A percentile compares a stretch with the other conserved stretches of the same genome.
Evolutionary conservation across 306 rosid genomes (phyloP).

Genomic region (Vigna mungo): DNA sequence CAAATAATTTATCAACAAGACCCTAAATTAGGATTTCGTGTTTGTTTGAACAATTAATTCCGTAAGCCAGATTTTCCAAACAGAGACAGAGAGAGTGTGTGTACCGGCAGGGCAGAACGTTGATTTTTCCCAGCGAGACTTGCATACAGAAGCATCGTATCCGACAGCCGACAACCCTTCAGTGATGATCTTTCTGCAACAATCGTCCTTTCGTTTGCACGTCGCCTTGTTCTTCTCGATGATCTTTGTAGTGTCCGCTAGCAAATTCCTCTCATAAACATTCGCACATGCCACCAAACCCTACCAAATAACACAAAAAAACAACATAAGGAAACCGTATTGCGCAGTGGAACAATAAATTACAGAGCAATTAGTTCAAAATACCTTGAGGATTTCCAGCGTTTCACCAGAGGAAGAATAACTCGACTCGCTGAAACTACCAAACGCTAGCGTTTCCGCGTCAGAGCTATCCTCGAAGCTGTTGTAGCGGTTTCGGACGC

Average conservation of each 20-base stretch:
- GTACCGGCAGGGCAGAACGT: conserved; percentile 73
- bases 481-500: conserved; percentile 69
- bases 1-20: not conserved
- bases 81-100: not conserved
- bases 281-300: conserved; percentile 71
- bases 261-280: conserved; percentile 68
- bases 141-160: conserved; percentile 81
- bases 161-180: conserved; percentile 69
- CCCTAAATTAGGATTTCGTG: no score
- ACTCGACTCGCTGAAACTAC: conserved; percentile 55
- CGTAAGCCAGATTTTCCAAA: not conserved
- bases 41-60: not conserved
- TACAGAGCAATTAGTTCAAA: not conserved
- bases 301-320: conserved; percentile 44
- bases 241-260: conserved; percentile 76
- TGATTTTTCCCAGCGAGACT: conserved; percentile 90
- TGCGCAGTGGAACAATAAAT: not conserved
- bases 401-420: conserved; percentile 55
- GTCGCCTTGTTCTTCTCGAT: conserved; percentile 76
- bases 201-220: conserved; percentile 70
- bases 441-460: conserved; percentile 52
- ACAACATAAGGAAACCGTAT: not conserved
- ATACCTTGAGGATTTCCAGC: conserved; percentile 77
- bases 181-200: conserved; percentile 58
- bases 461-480: conserved; percentile 62